Conservation (phyloP, 306 rosid genomes). For the Dryas alaskensis region DNA sequence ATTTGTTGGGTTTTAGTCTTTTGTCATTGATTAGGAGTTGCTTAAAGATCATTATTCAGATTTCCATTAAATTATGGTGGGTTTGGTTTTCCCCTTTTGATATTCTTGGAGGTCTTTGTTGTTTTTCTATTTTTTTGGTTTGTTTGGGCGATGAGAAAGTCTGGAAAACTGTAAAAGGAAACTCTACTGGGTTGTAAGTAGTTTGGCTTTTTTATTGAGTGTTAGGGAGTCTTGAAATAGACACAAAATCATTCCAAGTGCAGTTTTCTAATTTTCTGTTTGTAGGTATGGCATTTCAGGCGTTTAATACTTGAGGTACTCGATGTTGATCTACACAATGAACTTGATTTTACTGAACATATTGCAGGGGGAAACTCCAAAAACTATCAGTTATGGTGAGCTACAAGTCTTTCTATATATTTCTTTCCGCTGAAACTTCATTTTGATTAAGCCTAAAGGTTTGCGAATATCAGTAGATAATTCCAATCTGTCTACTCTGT, state of each 20-base stretch:
- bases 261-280: background rate
- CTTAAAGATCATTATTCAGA: background rate
- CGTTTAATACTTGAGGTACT: constrained; percentile 64
- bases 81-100: background rate
- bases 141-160: constrained; percentile 8
- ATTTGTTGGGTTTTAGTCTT: background rate
- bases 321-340: constrained; percentile 46
- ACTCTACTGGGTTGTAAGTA: background rate
- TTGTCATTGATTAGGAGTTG: background rate
- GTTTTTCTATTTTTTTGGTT: no score
- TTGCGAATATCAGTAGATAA: background rate
- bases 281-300: constrained; percentile 90
- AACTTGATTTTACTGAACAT: constrained; percentile 46
- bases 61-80: background rate
- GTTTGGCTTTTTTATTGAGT: background rate
- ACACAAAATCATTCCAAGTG: background rate
- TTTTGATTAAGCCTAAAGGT: background rate
- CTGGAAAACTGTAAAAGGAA: background rate
- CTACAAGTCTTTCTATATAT: background rate
- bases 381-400: constrained; percentile 91
- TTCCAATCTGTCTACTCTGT: background rate
- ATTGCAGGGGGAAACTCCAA: constrained; percentile 67
- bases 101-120: no score
- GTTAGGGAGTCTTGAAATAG: background rate
- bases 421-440: background rate